Conservation (phyloP, 2,329 filamentous ascomycete genomes). For the Mariannaea elegans region DNA sequence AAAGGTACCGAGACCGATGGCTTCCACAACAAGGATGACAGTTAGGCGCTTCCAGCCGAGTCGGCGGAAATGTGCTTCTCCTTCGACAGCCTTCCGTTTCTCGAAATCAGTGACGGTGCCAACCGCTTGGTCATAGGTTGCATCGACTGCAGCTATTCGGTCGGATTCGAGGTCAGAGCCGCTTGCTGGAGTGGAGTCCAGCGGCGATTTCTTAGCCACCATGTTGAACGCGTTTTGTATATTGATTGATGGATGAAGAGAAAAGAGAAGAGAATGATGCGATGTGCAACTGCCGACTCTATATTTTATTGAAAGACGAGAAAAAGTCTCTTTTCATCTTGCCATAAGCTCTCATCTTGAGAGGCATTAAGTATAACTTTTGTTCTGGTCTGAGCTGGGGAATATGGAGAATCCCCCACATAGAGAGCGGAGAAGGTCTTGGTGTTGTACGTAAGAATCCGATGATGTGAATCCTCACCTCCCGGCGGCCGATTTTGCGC, state of each 20-base stretch:
- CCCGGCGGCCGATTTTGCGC: conserved; percentile 1
- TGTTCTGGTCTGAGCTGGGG: conserved; percentile 5
- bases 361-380: conserved; percentile 1
- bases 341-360: neutral
- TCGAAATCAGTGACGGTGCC: conserved; percentile 29
- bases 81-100: conserved; percentile 24
- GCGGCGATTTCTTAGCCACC: neutral
- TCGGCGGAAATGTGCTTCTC: conserved; percentile 27
- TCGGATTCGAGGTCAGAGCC: conserved; percentile 12
- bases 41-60: too few relatives aligned
- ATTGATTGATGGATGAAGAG: neutral
- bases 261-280: neutral
- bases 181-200: neutral
- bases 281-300: conserved; percentile 9
- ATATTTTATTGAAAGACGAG: neutral
- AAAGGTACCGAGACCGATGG: conserved; percentile 29
- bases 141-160: conserved; percentile 17
- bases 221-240: conserved; percentile 4
- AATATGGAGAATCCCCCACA: conserved; percentile 14
- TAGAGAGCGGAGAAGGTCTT: conserved; percentile 6
- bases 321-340: neutral
- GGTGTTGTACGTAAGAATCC: conserved; percentile 28
- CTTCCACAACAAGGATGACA: conserved; percentile 29
- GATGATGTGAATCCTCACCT: conserved; percentile 11
- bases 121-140: conserved; percentile 18